phyloP scores from a whole-genome alignment of 345 rosid genomes.

The Rhodamnia rubescens region DNA sequence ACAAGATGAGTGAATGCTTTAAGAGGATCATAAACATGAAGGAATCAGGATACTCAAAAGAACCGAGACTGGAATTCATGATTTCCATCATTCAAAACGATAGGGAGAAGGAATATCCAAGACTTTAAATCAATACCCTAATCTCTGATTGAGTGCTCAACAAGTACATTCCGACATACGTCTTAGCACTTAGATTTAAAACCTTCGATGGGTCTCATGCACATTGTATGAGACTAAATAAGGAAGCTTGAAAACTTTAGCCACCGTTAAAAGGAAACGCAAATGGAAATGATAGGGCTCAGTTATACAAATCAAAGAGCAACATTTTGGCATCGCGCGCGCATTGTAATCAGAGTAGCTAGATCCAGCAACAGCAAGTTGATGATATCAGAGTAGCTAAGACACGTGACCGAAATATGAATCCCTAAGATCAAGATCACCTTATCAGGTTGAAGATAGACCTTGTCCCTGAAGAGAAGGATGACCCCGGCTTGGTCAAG shows the following conservation, averaged over 20 bases:
- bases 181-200: neutral
- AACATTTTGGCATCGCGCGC: neutral
- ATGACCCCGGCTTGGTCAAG: conserved; percentile 87
- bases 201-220: neutral
- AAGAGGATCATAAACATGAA: neutral
- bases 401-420: neutral
- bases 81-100: neutral
- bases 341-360: neutral
- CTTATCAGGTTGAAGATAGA: conserved; percentile 86
- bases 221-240: neutral
- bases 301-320: neutral
- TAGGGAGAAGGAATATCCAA: neutral
- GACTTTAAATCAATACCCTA: neutral
- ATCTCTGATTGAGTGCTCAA: neutral
- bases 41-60: neutral
- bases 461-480: conserved; percentile 80
- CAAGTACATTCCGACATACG: neutral
- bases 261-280: neutral
- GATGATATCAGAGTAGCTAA: neutral
- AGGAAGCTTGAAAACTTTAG: neutral
- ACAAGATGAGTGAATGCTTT: neutral
- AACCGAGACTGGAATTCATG: neutral
- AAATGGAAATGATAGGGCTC: neutral
- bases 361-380: neutral
- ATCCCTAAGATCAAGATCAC: conserved; percentile 12